These are phyloP conservation scores for Aspergillus aculeatus DNA, from an alignment of 2,329 filamentous ascomycete species.

Conservation along the genomic window DNA sequence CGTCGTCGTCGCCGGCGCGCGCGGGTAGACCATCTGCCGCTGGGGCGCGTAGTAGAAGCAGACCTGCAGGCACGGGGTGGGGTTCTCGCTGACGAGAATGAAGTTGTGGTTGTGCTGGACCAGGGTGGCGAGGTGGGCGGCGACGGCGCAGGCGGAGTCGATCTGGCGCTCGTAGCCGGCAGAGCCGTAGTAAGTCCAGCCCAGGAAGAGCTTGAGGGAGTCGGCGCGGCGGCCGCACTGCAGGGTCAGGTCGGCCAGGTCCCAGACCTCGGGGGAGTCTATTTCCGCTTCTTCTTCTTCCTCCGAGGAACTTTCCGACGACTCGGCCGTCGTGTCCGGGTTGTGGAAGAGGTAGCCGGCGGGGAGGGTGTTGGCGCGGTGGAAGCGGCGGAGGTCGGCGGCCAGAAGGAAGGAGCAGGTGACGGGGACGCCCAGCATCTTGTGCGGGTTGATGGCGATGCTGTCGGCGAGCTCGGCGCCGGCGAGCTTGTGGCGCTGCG, in stretches of 20 bases:
- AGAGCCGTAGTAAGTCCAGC: constrained; percentile 86
- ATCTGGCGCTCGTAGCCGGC: constrained; percentile 69
- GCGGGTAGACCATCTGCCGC: constrained; percentile 48
- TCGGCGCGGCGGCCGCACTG: constrained; percentile 90
- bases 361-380: constrained; percentile 78
- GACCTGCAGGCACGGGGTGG: constrained; percentile 85
- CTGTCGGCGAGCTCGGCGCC: constrained; percentile 76
- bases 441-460: constrained; percentile 89
- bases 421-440: constrained; percentile 90
- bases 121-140: constrained; percentile 64
- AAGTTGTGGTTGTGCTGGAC: constrained; percentile 62
- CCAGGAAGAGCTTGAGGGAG: constrained; percentile 79
- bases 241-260: constrained; percentile 86
- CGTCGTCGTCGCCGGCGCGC: constrained; percentile 27
- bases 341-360: constrained; percentile 84
- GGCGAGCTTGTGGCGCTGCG: constrained; percentile 62
- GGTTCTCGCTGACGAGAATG: constrained; percentile 69
- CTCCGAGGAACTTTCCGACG: constrained; percentile 6
- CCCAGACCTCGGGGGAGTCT: constrained; percentile 66
- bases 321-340: constrained; percentile 31
- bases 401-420: constrained; percentile 88
- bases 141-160: constrained; percentile 70
- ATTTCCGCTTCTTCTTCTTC: constrained; percentile 17
- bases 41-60: constrained; percentile 82
- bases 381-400: constrained; percentile 72